Base-by-base conservation (phyloP, 2,329 filamentous ascomycete species). In the Penicillium sp. region DNA sequence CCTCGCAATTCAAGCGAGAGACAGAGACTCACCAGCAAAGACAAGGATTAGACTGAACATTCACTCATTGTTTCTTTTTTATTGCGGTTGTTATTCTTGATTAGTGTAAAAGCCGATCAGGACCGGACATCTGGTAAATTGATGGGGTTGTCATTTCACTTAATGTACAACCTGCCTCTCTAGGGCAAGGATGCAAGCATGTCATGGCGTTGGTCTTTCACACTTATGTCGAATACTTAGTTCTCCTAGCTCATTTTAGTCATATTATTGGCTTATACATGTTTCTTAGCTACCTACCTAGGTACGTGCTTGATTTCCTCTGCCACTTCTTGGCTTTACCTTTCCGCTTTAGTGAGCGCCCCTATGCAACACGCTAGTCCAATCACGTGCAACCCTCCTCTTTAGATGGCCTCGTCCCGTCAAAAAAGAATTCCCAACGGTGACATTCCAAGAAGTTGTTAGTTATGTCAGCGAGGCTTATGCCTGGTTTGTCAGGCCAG, bases 11-110 rank as follows among this genome's bases (percentile, higher is more conserved):
- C 77, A 17, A 79, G 69, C 43, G 72, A 78, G 57, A 69, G 69
- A 50, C 68, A 74, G 57, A 72, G 74, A 48, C 67, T 81, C 49
- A 79, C 77, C 19, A 66, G 69, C 26, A 77, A 74, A 60, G 61
- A 65, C 9, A 47, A 51, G 19, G 37, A 51, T 28, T 51, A 51
- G 28, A 51, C n/a, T 42, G 17, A 19, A 40, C 9, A 31, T 24
- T 41, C 21, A 32, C 19, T 21, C 6, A 5, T 38, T 3, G 8
- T 6, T 17, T 40, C 17, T 42, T 19, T 26, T 32, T n/a, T 19
- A 19, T 21, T 40, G 7, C 15, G 26, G 31, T 15, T 33, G 24
- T 13, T 47, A 9, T 21, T 26, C n/a, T n/a, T 32, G 22, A 10
- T 42, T 19, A 28, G 32, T 37, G 28, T 28, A 22, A 26, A 22